Evolutionary conservation across 805 yeast genomes (phyloP).

Genomic region (Ogataea paraovalis): DNA sequence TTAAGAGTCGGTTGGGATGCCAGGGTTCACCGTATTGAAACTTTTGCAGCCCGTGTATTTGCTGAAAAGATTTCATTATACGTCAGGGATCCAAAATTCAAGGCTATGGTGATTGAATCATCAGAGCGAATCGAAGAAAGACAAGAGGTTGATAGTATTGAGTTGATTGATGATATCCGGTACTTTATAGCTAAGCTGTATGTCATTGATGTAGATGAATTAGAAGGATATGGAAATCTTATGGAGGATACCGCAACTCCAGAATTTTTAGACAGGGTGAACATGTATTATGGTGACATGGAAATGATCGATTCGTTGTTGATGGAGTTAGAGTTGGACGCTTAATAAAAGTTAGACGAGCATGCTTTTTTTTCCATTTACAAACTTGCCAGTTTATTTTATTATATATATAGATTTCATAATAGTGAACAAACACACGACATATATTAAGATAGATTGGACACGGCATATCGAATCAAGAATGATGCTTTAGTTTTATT

Average conservation of each 20-base stretch:
- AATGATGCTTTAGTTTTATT: background rate
- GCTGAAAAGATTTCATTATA: constrained; percentile 45
- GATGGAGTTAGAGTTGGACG: constrained; percentile 38
- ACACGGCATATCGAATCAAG: background rate
- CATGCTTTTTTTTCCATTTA: background rate
- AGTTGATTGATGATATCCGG: constrained; percentile 72
- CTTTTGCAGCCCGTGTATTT: constrained; percentile 53
- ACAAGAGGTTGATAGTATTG: constrained; percentile 77
- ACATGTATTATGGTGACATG: constrained; percentile 33
- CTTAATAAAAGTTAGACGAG: constrained; percentile 21
- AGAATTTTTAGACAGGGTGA: constrained; percentile 20
- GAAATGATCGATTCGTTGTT: constrained; percentile 38
- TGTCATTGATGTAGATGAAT: constrained; percentile 27
- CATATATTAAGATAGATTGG: background rate
- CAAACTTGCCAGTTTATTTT: too few relatives aligned
- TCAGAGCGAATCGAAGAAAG: constrained; percentile 55
- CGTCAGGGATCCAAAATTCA: constrained; percentile 33
- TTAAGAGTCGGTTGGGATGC: constrained; percentile 67
- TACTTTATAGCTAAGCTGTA: constrained; percentile 48
- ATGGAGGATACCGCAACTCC: constrained; percentile 9
- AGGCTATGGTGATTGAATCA: constrained; percentile 28
- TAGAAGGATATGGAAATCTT: constrained; percentile 12
- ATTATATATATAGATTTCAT: too few relatives aligned
- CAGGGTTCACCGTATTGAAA: constrained; percentile 60
- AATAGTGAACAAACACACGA: background rate